Conservation (phyloP, 176 grass and related monocot species). For the Musa schizocarpa region DNA sequence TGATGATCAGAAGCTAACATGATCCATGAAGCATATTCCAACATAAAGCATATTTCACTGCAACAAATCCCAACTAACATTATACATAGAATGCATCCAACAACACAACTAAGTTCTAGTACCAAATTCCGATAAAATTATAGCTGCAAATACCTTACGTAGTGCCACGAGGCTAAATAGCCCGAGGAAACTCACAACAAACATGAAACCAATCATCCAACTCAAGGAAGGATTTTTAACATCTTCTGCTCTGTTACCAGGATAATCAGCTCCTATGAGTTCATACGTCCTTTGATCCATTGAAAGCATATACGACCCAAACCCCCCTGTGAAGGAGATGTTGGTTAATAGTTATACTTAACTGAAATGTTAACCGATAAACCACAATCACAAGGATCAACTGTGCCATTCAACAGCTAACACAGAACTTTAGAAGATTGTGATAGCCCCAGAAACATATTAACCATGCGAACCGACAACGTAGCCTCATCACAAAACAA, state of each 20-base stretch:
- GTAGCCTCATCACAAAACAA: slow-evolving; percentile 1
- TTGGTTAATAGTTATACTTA: neutral
- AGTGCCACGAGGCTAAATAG: slow-evolving; percentile 85
- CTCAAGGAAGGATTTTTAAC: slow-evolving; percentile 79
- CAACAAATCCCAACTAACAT: too few species aligned
- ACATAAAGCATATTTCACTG: too few species aligned
- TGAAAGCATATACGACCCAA: slow-evolving; percentile 74
- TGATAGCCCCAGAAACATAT: neutral
- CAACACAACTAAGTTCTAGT: too few species aligned
- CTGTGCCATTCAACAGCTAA: neutral
- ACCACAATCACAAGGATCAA: neutral
- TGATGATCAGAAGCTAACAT: too few species aligned
- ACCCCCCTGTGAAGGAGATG: slow-evolving; percentile 44
- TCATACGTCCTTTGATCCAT: slow-evolving; percentile 92
- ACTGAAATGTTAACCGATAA: neutral
- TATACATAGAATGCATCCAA: too few species aligned
- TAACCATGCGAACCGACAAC: neutral
- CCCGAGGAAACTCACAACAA: slow-evolving; percentile 78
- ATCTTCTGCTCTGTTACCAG: slow-evolving; percentile 80
- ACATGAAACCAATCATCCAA: slow-evolving; percentile 96
- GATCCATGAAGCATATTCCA: too few species aligned
- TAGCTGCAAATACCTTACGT: slow-evolving; percentile 45
- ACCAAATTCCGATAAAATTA: neutral
- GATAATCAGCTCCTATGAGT: slow-evolving; percentile 74
- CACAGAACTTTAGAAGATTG: neutral